Conservation (phyloP, 306 rosid species). For the Casuarina glauca region DNA sequence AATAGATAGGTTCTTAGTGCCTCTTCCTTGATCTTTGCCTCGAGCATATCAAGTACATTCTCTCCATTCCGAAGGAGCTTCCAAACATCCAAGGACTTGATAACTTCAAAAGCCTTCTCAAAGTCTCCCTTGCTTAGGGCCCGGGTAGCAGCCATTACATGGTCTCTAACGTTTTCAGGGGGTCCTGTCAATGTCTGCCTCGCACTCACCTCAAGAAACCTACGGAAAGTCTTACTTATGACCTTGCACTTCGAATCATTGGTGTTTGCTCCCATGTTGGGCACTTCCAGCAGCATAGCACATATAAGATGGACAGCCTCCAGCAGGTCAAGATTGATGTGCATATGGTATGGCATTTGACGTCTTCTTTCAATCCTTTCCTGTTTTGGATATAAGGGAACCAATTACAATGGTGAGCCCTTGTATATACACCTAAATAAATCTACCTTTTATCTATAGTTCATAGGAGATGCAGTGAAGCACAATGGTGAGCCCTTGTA, state of each 20-base stretch:
- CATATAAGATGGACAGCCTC: constrained; percentile 89
- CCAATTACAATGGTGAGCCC: background rate
- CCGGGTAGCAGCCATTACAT: constrained; percentile 90
- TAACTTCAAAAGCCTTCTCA: constrained; percentile 63
- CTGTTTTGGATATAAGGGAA: constrained; percentile 23
- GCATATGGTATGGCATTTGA: constrained; percentile 99
- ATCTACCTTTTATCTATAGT: background rate
- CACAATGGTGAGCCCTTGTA: background rate
- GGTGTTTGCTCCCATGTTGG: constrained; percentile 82
- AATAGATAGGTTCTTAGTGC: constrained; percentile 90
- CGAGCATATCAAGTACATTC: constrained; percentile 65
- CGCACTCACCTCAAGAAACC: constrained; percentile 77
- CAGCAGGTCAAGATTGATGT: constrained; percentile 91
- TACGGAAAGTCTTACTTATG: constrained; percentile 77
- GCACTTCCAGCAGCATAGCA: constrained; percentile 97
- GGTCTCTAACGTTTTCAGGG: constrained; percentile 93
- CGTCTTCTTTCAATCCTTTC: constrained; percentile 97
- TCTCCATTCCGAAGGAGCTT: constrained; percentile 71
- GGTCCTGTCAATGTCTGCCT: constrained; percentile 91
- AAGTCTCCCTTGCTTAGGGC: constrained; percentile 76
- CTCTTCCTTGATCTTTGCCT: constrained; percentile 87
- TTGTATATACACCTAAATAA: background rate
- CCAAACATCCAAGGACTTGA: constrained; percentile 83
- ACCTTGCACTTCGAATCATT: constrained; percentile 77
- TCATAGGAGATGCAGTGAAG: background rate